Evolutionary conservation across 75 land plant species (phyloP).

Genomic region (Selaginella tamariscina): DNA sequence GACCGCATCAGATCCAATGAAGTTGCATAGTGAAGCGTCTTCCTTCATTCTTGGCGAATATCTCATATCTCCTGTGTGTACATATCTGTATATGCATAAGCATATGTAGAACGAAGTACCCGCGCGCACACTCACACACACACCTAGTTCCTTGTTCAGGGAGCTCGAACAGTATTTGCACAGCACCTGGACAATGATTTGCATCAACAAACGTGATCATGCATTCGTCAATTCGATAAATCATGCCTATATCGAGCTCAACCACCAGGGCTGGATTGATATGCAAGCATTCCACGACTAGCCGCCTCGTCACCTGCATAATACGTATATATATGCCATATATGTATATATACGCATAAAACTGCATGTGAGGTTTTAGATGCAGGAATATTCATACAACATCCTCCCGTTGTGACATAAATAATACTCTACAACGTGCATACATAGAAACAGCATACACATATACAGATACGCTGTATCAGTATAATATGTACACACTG

Average conservation of each 20-base stretch:
- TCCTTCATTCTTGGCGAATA: slow-evolving; percentile 43
- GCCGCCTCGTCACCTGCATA: slow-evolving; percentile 54
- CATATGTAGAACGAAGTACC: too few relatives aligned
- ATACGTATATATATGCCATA: too few relatives aligned
- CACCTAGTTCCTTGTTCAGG: slow-evolving; percentile 1
- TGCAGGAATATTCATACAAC: too few relatives aligned
- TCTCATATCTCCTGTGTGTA: slow-evolving; percentile 91
- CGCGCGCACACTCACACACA: too few relatives aligned
- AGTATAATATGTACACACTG: too few relatives aligned
- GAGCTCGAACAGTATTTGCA: slow-evolving; percentile 54
- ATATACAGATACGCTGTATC: too few relatives aligned
- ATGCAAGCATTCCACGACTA: slow-evolving; percentile 36
- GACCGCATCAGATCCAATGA: slow-evolving; percentile 63
- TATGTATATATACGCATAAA: too few relatives aligned
- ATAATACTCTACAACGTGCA: too few relatives aligned
- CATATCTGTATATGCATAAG: too few relatives aligned
- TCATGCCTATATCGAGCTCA: slow-evolving; percentile 27
- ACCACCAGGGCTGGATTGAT: slow-evolving; percentile 33
- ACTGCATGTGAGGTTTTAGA: too few relatives aligned
- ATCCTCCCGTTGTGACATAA: too few relatives aligned
- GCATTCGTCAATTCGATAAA: slow-evolving; percentile 45
- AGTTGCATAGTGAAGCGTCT: slow-evolving; percentile 37
- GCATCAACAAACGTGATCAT: slow-evolving; percentile 65
- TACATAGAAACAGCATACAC: too few relatives aligned
- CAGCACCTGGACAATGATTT: slow-evolving; percentile 96